These are phyloP conservation scores for Leptographium flavum DNA, from an alignment of 2,329 filamentous ascomycete genomes.

Conservation along the genomic window DNA sequence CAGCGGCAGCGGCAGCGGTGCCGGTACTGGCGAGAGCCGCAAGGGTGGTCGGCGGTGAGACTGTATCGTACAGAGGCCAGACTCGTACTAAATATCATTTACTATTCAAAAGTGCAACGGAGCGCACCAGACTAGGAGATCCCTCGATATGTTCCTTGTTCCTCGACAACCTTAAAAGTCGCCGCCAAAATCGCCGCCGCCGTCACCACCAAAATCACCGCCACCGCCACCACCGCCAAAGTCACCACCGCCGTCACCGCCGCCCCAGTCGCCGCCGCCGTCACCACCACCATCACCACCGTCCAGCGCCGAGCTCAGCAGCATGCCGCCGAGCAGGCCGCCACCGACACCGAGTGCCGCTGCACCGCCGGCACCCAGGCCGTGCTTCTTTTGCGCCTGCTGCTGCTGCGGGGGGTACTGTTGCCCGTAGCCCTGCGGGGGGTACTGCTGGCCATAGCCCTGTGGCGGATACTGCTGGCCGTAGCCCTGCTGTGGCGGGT, in stretches of 20 bases:
- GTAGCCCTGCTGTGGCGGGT: constrained; percentile 16
- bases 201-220: no score
- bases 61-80: no score
- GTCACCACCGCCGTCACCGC: constrained; percentile 19
- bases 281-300: constrained; percentile 14
- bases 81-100: no score
- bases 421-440: constrained; percentile 14
- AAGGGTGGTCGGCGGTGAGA: constrained; percentile 26
- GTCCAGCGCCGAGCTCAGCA: constrained; percentile 55
- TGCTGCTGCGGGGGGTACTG: constrained; percentile 21
- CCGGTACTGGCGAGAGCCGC: constrained; percentile 14
- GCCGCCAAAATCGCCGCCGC: not conserved
- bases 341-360: constrained; percentile 68
- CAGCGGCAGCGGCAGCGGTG: constrained; percentile 11
- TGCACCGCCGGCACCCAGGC: constrained; percentile 57
- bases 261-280: constrained; percentile 18
- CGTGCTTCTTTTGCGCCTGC: constrained; percentile 20
- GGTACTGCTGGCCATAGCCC: constrained; percentile 5
- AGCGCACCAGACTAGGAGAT: no score
- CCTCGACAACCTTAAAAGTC: not conserved
- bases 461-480: constrained; percentile 13
- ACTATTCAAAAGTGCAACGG: no score
- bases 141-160: not conserved
- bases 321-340: constrained; percentile 62
- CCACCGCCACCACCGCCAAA: constrained; percentile 21